Percentiles rank a stretch among this genome's conserved stretches.
These are phyloP conservation scores for Rhododendron vialii DNA, from an alignment of 148 eudicot species.

Conservation along the genomic window DNA sequence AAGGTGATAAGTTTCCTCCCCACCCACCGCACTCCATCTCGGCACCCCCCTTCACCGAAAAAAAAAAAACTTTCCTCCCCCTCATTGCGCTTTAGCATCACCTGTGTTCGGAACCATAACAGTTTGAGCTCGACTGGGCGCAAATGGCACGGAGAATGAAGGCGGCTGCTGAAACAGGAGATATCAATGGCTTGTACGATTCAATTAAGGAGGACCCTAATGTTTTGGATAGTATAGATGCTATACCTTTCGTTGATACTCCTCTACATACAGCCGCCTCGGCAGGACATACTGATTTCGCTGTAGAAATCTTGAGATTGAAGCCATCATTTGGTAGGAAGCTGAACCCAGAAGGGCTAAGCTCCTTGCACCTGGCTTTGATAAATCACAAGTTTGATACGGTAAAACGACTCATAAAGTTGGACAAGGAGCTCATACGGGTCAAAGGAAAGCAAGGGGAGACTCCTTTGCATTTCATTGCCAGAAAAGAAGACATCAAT, in stretches of 20 bases:
- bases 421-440: neutral
- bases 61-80: too few relatives aligned
- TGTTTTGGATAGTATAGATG: neutral
- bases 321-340: neutral
- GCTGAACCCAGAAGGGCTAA: neutral
- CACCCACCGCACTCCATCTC: too few relatives aligned
- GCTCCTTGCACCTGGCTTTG: slow-evolving; percentile 6
- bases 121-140: neutral
- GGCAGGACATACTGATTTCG: neutral
- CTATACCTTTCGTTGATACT: neutral
- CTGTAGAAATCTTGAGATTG: neutral
- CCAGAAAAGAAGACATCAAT: neutral
- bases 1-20: too few relatives aligned
- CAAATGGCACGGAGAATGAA: neutral
- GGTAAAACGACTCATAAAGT: neutral
- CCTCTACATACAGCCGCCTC: neutral
- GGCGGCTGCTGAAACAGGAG: neutral
- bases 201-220: neutral
- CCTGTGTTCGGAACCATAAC: too few relatives aligned
- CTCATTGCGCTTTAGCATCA: too few relatives aligned
- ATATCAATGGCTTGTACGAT: neutral
- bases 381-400: neutral
- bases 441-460: neutral
- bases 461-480: neutral
- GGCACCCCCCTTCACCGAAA: too few relatives aligned